Base-by-base conservation (phyloP, 805 yeast species). In the Candida sithepensis region DNA sequence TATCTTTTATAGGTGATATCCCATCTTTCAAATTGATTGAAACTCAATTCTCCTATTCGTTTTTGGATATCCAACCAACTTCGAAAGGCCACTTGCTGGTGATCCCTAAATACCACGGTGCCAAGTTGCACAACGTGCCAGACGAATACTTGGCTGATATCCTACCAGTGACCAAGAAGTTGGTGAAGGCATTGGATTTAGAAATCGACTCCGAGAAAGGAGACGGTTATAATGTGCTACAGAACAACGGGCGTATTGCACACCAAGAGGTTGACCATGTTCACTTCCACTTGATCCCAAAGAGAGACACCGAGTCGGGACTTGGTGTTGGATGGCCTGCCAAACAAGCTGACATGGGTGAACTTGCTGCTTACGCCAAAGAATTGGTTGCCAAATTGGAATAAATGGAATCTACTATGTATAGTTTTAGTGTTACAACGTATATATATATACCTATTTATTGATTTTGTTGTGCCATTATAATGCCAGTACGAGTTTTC, bases 241-340 rank as follows among this genome's bases (percentile, higher is more conserved):
- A 91, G 68, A 94, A 92, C 75, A 94, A 92, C 58, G 98, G 98
- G 43, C 72, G 88, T 64, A 83, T 91, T 61, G 99, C 98, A 12
- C 98, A 94, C 64, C 99, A 92, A 72, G 85, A 78, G 47, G 98
- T 94, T 48, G 94, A 87, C 57, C 99, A 92, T 65, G 97, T 94
- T 49, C 99, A 92, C 67, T 87, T 94, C 78, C 99, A 92, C 67
- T 80, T 92, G 66, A 92, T 92, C 64, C 99, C 99, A 43, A 92
- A 92, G 77, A 77, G 77, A 49, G 84, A 82, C 58, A 71, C 67
- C 2, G 75, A 77, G 37, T 73, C 91, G 18, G 99, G 99, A 1
- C 75, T 92, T 53, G 77, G 75, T 32, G 89, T 92, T 28, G 96
- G 94, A 23, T 94, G 99, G 98, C 98, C 98, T n/a, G 84, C 90